Evolutionary conservation across 148 eudicot genomes (phyloP).

Genomic region (Rhododendron williamsianum): DNA sequence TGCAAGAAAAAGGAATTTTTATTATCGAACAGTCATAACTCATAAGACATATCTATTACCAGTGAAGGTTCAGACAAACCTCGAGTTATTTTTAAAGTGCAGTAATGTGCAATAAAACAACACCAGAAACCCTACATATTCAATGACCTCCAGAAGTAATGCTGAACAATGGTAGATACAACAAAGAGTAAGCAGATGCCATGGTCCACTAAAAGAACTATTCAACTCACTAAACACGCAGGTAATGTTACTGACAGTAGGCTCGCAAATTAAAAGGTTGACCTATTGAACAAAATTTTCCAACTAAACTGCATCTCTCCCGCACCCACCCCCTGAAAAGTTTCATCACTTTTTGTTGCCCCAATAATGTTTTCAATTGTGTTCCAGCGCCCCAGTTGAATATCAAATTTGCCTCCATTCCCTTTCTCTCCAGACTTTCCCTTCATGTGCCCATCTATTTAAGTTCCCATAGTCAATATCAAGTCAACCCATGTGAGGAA

Average conservation of each 20-base stretch:
- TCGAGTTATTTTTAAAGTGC: not conserved
- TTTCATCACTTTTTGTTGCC: not conserved
- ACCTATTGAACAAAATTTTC: not conserved
- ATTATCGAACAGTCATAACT: not conserved
- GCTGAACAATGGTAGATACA: not conserved
- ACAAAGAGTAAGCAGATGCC: not conserved
- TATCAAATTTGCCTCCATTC: not conserved
- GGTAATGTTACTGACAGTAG: not conserved
- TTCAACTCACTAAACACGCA: not conserved
- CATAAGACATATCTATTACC: not conserved
- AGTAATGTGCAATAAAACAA: not conserved
- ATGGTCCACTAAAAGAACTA: not conserved
- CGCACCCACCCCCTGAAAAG: not conserved
- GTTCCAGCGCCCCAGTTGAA: not conserved
- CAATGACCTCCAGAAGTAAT: not conserved
- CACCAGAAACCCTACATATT: not conserved
- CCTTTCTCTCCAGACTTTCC: not conserved
- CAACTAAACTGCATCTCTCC: not conserved
- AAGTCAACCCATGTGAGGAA: not conserved
- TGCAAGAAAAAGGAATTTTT: slow-evolving; percentile 15
- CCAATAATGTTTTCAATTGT: not conserved
- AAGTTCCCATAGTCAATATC: not conserved
- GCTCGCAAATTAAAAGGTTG: not conserved
- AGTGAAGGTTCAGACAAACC: not conserved
- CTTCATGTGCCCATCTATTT: not conserved